Base-by-base conservation (phyloP, 345 rosid genomes). In the Brassica cretica region DNA sequence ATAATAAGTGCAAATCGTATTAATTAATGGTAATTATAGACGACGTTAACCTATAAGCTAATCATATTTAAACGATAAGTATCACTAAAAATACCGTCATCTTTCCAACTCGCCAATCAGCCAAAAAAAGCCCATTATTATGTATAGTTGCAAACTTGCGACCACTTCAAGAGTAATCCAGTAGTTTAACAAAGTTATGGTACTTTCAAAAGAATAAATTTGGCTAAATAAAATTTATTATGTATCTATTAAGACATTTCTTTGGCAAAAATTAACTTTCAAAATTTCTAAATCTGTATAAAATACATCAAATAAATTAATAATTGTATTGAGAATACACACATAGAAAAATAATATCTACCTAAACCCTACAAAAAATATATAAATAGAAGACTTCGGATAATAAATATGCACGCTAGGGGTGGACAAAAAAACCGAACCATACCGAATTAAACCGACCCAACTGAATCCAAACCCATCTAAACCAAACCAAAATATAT, bases 161-260 rank as follows among this genome's bases (percentile, higher is more conserved):
- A 66, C 56, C 18, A 19, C 19, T 41, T 41, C 56, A 21, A 41
- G 10, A 21, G 5, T 44, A 12, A 68, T 49, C 16, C 18, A 49
- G 41, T 68, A 68, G 61, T 61, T 68, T 68, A 49, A 68, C n/a
- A 25, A 25, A 49, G 61, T 68, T 68, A 4, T 49, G 8, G 51
- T 7, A 21, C 10, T 66, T 66, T 66, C 12, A 35, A 2, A 65
- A 32, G 24, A 18, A 56, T 8, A 58, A 1, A 49, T 5, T 14
- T n/a, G 11, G 3, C 49, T 41, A 41, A 41, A 41, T 11, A 6
- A 24, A 14, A 29, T 29, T 29, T 29, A 29, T n/a, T 64, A 15
- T 16, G 35, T 16, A 4, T 35, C 25, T 15, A 15, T 18, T 16
- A 14, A 29, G 32, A 29, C 32, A 29, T 29, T 29, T 29, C 32